Base-by-base conservation (phyloP, 108 stramenopile species). In the Pseudonitzschia pungens region DNA sequence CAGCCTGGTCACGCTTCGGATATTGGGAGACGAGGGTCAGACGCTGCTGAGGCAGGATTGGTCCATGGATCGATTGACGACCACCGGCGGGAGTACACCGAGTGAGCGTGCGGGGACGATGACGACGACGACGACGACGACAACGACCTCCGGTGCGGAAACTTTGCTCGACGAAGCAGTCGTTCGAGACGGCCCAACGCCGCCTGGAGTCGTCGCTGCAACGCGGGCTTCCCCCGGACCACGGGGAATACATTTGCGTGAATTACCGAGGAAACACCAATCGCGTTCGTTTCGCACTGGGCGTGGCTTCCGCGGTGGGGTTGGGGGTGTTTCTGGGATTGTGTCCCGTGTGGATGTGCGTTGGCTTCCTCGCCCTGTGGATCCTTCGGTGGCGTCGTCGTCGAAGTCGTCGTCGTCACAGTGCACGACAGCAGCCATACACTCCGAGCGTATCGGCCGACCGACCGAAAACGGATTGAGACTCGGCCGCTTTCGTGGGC, bases 171-270 rank as follows among this genome's bases (percentile, higher is more conserved):
- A 41, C 18, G n/a, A 22, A 6, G n/a, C 57, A 52, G 27, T 48
- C 50, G 8, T 72, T 76, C 53, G 59, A 76, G 1, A 26, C 18
- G 26, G 67, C 40, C 32, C 52, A 48, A 24, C 7, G 73, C 2
- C 33, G 68, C 45, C 54, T 67, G 1, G 41, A 66, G 62, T 45
- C 29, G 6, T 27, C 26, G 16, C 20, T 42, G 31, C 24, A 21
- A 20, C 26, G 26, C n/a, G n/a, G 15, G 15, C 60, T 48, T 20
- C 26, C 56, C 26, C 20, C 12, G 3, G 32, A 31, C 36, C 29
- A 65, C 56, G 57, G 45, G 15, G 79, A 84, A 15, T 77, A 41
- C 60, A 51, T 80, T 36, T 84, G 83, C 56, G 69, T 84, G 0
- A 59, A 74, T 21, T 68, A 84, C 33, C 53, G 76, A 16, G 83